A percentile compares a stretch with the other conserved stretches of the same genome.
Conservation (phyloP, 495 filamentous ascomycete species). For the Echria macrotheca region DNA sequence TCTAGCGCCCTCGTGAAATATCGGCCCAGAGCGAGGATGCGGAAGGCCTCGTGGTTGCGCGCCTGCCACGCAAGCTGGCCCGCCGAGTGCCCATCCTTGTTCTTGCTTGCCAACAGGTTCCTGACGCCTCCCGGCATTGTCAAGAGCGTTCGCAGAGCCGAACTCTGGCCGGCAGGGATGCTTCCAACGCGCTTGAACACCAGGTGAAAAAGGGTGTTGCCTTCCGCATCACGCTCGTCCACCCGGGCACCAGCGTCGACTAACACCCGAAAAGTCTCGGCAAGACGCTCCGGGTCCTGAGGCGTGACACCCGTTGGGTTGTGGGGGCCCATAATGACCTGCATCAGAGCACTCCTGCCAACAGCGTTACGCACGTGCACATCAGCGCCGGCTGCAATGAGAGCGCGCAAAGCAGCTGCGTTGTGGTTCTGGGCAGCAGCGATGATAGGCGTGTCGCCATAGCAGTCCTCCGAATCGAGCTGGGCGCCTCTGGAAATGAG, state of each 20-base stretch:
- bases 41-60: conserved; percentile 16
- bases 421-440: conserved; percentile 21
- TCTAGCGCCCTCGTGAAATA: no score
- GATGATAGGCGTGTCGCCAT: conserved; percentile 28
- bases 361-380: conserved; percentile 15
- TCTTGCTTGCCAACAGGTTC: conserved; percentile 6
- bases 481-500: conserved; percentile 27
- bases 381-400: conserved; percentile 18
- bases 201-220: conserved; percentile 22
- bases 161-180: conserved; percentile 3
- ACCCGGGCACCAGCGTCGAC: conserved; percentile 18
- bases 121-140: conserved; percentile 14
- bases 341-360: conserved; percentile 16
- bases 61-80: conserved; percentile 11
- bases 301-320: conserved; percentile 1
- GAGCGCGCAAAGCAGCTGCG: conserved; percentile 15
- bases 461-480: conserved; percentile 22
- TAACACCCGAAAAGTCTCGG: conserved; percentile 12
- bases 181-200: conserved; percentile 16
- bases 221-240: conserved; percentile 14
- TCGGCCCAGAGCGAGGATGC: conserved; percentile 23
- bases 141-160: conserved; percentile 18
- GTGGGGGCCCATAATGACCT: conserved; percentile 17
- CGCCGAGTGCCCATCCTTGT: conserved; percentile 11
- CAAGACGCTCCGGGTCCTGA: conserved; percentile 9